Percentiles rank a stretch among this genome's conserved stretches.
These are phyloP conservation scores for Epichloe sylvatica DNA, from an alignment of 2,329 filamentous ascomycete species.

Conservation along the genomic window DNA sequence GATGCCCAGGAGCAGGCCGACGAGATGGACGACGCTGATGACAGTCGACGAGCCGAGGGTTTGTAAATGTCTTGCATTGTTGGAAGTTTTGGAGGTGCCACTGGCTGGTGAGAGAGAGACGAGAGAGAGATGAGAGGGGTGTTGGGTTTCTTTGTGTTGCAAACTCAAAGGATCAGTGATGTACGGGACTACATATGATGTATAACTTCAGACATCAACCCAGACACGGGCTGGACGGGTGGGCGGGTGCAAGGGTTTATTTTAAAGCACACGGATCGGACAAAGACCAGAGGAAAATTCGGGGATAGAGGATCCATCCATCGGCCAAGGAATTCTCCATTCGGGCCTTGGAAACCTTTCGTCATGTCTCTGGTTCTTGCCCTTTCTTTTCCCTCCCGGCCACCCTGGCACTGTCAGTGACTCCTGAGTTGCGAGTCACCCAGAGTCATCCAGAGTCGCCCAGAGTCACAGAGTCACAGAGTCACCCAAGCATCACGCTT, in stretches of 20 bases:
- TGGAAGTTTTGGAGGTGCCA: not conserved
- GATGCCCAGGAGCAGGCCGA: slow-evolving; percentile 1
- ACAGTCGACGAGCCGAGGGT: not conserved
- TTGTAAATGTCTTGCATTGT: not conserved
- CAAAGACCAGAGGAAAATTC: not conserved
- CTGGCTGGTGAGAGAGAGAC: not conserved
- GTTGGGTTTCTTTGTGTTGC: not conserved
- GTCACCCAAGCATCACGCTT: not conserved
- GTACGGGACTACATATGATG: not conserved
- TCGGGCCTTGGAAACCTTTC: slow-evolving; percentile 1
- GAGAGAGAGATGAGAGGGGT: not conserved
- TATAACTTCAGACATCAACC: not conserved
- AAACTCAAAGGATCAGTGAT: not conserved
- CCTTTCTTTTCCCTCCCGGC: no score
- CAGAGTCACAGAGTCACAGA: not conserved
- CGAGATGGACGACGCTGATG: slow-evolving; percentile 2
- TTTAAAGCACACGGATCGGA: not conserved
- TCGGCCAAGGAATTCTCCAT: slow-evolving; percentile 1
- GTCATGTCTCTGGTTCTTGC: not conserved
- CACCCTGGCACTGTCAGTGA: no score
- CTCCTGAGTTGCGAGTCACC: not conserved
- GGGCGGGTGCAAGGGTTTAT: not conserved
- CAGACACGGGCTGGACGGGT: not conserved
- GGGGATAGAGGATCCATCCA: not conserved
- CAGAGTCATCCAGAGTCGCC: not conserved